These are phyloP conservation scores for Backusella tuberculispora DNA, from an alignment of 192 early-diverging fungal genomes.

Conservation along the genomic window DNA sequence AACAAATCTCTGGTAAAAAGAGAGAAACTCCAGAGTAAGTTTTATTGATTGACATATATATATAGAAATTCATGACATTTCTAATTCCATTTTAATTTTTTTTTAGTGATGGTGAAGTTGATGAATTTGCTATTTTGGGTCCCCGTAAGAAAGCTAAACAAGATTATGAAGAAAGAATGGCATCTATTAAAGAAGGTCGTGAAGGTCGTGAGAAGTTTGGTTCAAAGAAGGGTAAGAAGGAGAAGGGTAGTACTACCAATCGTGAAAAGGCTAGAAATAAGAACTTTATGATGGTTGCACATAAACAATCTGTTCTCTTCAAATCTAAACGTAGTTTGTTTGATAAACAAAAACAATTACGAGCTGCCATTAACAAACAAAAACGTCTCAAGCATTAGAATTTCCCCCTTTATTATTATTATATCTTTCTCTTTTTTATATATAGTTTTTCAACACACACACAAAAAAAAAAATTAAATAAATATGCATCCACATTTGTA, in stretches of 20 bases:
- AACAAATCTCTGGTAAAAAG: constrained; percentile 35
- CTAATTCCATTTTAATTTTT: background rate
- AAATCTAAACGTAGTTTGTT: constrained; percentile 77
- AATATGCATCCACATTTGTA: constrained; percentile 1
- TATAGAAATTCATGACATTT: background rate
- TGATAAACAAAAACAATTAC: constrained; percentile 69
- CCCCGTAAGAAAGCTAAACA: constrained; percentile 83
- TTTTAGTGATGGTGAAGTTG: constrained; percentile 31
- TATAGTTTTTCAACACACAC: background rate
- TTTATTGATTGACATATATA: background rate
- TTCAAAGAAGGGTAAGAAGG: constrained; percentile 85
- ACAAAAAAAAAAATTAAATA: background rate
- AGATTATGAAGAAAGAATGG: constrained; percentile 90
- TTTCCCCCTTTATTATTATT: background rate
- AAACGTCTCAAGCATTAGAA: constrained; percentile 59
- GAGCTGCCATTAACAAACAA: constrained; percentile 67
- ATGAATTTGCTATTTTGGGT: constrained; percentile 53
- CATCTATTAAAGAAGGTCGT: constrained; percentile 85
- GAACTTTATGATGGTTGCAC: constrained; percentile 93
- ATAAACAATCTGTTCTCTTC: constrained; percentile 79
- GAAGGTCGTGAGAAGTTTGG: constrained; percentile 92
- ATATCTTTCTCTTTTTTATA: background rate
- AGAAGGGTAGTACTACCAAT: constrained; percentile 82
- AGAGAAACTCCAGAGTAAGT: constrained; percentile 29
- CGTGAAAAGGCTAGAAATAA: constrained; percentile 93